Evolutionary conservation across 2,329 filamentous ascomycete species (phyloP).

Genomic region (Cercospora canescens): DNA sequence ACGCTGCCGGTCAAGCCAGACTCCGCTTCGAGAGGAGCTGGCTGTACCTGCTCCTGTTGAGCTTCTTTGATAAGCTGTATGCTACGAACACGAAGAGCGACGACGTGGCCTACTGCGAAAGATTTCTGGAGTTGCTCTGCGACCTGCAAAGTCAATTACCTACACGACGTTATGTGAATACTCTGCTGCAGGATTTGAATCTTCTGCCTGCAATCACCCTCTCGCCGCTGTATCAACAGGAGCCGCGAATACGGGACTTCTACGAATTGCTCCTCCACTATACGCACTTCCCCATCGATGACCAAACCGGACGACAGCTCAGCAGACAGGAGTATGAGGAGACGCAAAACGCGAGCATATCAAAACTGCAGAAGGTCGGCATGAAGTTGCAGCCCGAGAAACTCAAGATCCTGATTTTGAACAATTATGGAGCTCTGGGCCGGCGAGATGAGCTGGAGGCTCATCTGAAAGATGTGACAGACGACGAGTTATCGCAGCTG

Average conservation of each 20-base stretch:
- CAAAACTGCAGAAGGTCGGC: conserved; percentile 74
- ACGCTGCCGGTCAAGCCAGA: conserved; percentile 74
- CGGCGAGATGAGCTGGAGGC: conserved; percentile 74
- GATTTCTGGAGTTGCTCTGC: conserved; percentile 86
- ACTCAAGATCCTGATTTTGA: conserved; percentile 84
- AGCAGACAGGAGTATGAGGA: conserved; percentile 74
- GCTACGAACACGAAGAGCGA: conserved; percentile 43
- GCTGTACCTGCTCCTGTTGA: conserved; percentile 82
- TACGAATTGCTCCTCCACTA: conserved; percentile 81
- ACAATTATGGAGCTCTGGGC: conserved; percentile 88
- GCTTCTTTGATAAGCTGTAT: conserved; percentile 78
- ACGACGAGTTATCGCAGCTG: conserved; percentile 71
- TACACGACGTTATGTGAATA: conserved; percentile 90
- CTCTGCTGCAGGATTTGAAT: conserved; percentile 82
- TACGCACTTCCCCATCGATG: conserved; percentile 84
- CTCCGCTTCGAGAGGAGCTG: conserved; percentile 90
- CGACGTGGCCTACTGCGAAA: conserved; percentile 79
- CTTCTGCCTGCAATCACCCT: conserved; percentile 73
- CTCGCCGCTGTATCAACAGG: conserved; percentile 74
- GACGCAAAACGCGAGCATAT: conserved; percentile 72
- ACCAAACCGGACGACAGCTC: conserved; percentile 79
- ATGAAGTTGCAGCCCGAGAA: conserved; percentile 86
- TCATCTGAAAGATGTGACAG: conserved; percentile 71
- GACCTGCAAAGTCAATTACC: conserved; percentile 93
- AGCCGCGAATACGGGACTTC: conserved; percentile 78